Conservation (phyloP, 2,329 filamentous ascomycete species). For the Onygenales sp. region DNA sequence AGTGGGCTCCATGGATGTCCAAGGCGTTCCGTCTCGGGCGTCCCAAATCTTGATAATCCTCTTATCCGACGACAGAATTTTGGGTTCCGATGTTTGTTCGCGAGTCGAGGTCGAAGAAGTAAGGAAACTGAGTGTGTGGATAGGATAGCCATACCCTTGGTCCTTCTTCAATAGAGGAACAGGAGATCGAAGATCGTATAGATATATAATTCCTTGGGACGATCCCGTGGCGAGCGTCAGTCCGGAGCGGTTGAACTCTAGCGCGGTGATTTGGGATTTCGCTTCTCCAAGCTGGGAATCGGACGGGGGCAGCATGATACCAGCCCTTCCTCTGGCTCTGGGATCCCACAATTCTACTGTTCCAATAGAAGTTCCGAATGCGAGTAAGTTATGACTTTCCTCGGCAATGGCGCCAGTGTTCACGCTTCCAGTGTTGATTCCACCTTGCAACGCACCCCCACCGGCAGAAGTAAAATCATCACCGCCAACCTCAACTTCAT, state of each 20-base stretch:
- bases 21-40: conserved; percentile 68
- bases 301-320: conserved; percentile 55
- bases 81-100: conserved; percentile 57
- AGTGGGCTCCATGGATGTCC: conserved; percentile 90
- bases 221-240: conserved; percentile 78
- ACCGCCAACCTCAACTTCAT: conserved; percentile 79
- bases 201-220: conserved; percentile 76
- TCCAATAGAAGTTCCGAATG: conserved; percentile 90
- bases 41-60: conserved; percentile 98
- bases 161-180: conserved; percentile 82
- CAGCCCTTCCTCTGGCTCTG: conserved; percentile 70
- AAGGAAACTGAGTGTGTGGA: conserved; percentile 70
- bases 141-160: conserved; percentile 87
- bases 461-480: conserved; percentile 61
- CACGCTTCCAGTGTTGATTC: conserved; percentile 74
- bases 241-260: conserved; percentile 77
- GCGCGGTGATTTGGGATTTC: conserved; percentile 64
- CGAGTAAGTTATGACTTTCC: conserved; percentile 76
- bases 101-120: conserved; percentile 58
- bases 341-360: conserved; percentile 97
- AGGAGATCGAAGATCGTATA: conserved; percentile 87
- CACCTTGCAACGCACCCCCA: conserved; percentile 72
- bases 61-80: conserved; percentile 87
- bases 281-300: conserved; percentile 29
- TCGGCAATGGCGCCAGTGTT: conserved; percentile 84